These are phyloP conservation scores for Corynespora cassiicola DNA, from an alignment of 2,329 filamentous ascomycete genomes.

Conservation along the genomic window DNA sequence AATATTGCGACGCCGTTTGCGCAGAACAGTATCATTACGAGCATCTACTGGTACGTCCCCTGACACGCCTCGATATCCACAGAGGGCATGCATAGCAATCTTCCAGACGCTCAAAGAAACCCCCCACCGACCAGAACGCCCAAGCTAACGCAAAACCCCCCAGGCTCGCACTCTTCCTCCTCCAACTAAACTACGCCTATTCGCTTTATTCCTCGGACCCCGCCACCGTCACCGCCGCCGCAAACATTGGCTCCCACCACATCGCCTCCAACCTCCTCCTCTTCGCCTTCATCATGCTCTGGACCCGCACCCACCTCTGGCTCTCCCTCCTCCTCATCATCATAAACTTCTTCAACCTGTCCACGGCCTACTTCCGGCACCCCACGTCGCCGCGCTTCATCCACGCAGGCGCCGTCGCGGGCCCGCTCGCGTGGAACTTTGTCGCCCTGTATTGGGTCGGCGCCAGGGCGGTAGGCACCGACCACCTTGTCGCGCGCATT, in stretches of 20 bases:
- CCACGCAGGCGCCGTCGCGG: constrained; percentile 76
- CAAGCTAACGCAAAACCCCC: no score
- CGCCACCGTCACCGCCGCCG: constrained; percentile 70
- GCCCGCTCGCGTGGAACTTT: constrained; percentile 84
- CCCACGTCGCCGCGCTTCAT: constrained; percentile 74
- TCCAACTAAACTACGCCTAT: constrained; percentile 77
- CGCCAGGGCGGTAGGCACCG: constrained; percentile 75
- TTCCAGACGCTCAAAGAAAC: not conserved
- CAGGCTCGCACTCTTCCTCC: constrained; percentile 75
- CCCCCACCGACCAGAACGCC: constrained; percentile 1
- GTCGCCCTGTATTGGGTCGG: constrained; percentile 90
- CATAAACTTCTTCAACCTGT: constrained; percentile 83
- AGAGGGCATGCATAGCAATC: constrained; percentile 1
- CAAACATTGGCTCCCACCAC: constrained; percentile 82
- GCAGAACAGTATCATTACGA: constrained; percentile 67
- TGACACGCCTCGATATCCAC: not conserved
- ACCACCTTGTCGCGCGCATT: constrained; percentile 73
- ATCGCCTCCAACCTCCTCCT: constrained; percentile 85
- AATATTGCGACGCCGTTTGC: constrained; percentile 78
- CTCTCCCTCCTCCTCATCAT: constrained; percentile 78
- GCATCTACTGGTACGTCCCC: constrained; percentile 75
- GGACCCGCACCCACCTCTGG: constrained; percentile 77
- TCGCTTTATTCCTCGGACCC: constrained; percentile 75
- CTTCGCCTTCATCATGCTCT: constrained; percentile 83
- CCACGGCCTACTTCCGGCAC: constrained; percentile 81